Evolutionary conservation across 768 basidiomycete genomes (phyloP), one percentile per base, ranked within the genome.

Genomic region (Mycena haematopus): DNA sequence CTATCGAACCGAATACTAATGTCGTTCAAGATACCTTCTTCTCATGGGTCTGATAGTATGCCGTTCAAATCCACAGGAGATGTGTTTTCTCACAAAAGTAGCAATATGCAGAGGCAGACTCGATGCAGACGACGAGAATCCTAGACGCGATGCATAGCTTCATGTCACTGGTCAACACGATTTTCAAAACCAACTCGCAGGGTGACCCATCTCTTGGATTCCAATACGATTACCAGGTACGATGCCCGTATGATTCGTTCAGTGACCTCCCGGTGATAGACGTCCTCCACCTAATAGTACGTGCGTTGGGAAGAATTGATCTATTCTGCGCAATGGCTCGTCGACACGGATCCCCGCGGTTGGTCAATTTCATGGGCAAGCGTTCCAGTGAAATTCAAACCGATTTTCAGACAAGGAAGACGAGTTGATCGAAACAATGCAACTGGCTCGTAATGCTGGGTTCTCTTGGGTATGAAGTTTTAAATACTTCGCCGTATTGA

Each of bases 41-140:
- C 58, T 80, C 27, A 67, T 79, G 24, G 78, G 78, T 3, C 62
- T 80, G 21, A 73, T 77, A 19, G 78, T 79, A 62, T 33, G 76
- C 70, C 6, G 29, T 29, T 21, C 21, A 21, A 21, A 38, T 51
- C 42, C 31, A 40, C 31, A 13, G 8, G 15, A 14, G 13, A 29
- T 55, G 19, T 22, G 19, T 40, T 52, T 38, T 51, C 11, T 63
- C 36, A 46, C 19, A 50, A 24, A 19, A 19, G 33, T 49, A 79
- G 79, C 78, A 79, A 79, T 80, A 79, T 45, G 79, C 78, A 3
- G 79, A 80, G 64, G 78, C 78, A 9, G 78, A 80, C 56, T 70
- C 75, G 0, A 67, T 75, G 1, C 76, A 79, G 49, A 70, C 75
- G 2, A 62, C 69, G 33, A 71, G 78, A 15, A 79, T 80, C 27